Conservation (phyloP, 805 yeast species). For the Lachancea mirantina region DNA sequence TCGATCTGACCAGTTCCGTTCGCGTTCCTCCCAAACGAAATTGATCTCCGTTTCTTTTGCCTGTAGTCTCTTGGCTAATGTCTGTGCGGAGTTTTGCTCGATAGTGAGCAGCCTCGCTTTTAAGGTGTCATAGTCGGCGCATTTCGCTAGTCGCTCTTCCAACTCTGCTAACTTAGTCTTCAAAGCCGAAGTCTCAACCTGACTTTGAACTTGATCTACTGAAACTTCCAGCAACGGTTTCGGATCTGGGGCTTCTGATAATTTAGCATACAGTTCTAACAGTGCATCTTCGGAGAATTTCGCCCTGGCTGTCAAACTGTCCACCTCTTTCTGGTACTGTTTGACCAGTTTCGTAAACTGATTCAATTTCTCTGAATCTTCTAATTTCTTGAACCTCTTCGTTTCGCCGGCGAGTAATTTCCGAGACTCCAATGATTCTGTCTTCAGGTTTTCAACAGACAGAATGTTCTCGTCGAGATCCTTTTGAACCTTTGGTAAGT, state of each 20-base stretch:
- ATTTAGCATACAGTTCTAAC: slow-evolving; percentile 61
- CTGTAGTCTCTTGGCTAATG: slow-evolving; percentile 44
- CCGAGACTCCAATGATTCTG: slow-evolving; percentile 58
- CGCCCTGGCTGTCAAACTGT: slow-evolving; percentile 67
- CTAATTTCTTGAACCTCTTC: slow-evolving; percentile 67
- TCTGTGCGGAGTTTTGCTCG: slow-evolving; percentile 55
- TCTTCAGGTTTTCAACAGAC: slow-evolving; percentile 64
- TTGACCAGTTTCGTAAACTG: slow-evolving; percentile 44
- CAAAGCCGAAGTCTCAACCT: slow-evolving; percentile 45
- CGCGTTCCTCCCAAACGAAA: slow-evolving; percentile 65
- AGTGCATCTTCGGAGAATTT: slow-evolving; percentile 68
- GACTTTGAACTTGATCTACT: slow-evolving; percentile 51
- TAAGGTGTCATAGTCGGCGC: slow-evolving; percentile 73
- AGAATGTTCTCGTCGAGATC: slow-evolving; percentile 68
- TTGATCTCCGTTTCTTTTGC: slow-evolving; percentile 71
- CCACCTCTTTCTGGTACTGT: slow-evolving; percentile 84
- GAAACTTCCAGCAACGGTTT: slow-evolving; percentile 68
- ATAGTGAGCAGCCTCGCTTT: slow-evolving; percentile 52
- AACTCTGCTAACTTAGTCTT: slow-evolving; percentile 44
- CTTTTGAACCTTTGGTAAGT: slow-evolving; percentile 61
- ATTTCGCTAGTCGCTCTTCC: slow-evolving; percentile 52
- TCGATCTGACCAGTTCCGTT: slow-evolving; percentile 56
- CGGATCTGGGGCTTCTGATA: slow-evolving; percentile 94
- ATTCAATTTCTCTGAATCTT: slow-evolving; percentile 56
- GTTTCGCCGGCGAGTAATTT: slow-evolving; percentile 76